phyloP scores from a whole-genome alignment of 805 yeast species.

The Wickerhamiella alocasiicola region DNA sequence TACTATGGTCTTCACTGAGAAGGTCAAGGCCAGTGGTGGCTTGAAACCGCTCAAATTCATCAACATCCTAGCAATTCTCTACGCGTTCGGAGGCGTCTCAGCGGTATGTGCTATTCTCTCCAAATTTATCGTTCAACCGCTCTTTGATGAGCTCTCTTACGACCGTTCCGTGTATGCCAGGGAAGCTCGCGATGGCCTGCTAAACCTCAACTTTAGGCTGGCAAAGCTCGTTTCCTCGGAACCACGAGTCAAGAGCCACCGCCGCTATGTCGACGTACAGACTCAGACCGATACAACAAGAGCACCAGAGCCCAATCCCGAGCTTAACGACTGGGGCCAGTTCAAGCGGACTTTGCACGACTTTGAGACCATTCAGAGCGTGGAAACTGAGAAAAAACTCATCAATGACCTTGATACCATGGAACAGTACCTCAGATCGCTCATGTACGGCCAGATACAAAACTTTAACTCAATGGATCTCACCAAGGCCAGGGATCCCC shows the following conservation, averaged over 20 bases:
- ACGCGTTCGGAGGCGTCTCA: slow-evolving; percentile 26
- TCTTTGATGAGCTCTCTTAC: slow-evolving; percentile 25
- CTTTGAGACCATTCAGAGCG: background rate
- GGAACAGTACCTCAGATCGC: slow-evolving; percentile 10
- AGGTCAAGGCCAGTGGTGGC: slow-evolving; percentile 14
- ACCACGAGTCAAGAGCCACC: slow-evolving; percentile 16
- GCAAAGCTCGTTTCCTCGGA: slow-evolving; percentile 15
- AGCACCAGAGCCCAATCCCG: slow-evolving; percentile 1
- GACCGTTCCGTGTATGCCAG: slow-evolving; percentile 25
- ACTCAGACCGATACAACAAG: slow-evolving; percentile 19
- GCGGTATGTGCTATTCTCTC: slow-evolving; percentile 23
- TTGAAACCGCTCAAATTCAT: slow-evolving; percentile 17
- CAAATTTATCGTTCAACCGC: slow-evolving; percentile 25
- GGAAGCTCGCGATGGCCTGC: slow-evolving; percentile 21
- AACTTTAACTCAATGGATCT: slow-evolving; percentile 1
- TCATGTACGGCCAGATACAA: slow-evolving; percentile 5
- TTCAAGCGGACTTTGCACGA: slow-evolving; percentile 1
- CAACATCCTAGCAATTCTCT: slow-evolving; percentile 23
- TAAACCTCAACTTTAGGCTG: slow-evolving; percentile 20
- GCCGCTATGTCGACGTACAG: slow-evolving; percentile 20
- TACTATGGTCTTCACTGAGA: slow-evolving; percentile 23
- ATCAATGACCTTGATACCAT: background rate
- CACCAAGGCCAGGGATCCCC: background rate
- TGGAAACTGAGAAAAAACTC: slow-evolving; percentile 5
- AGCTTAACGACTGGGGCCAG: slow-evolving; percentile 8